Percentiles rank a stretch among this genome's conserved stretches.
phyloP scores from a whole-genome alignment of 768 basidiomycete species.

The Mycena metata region DNA sequence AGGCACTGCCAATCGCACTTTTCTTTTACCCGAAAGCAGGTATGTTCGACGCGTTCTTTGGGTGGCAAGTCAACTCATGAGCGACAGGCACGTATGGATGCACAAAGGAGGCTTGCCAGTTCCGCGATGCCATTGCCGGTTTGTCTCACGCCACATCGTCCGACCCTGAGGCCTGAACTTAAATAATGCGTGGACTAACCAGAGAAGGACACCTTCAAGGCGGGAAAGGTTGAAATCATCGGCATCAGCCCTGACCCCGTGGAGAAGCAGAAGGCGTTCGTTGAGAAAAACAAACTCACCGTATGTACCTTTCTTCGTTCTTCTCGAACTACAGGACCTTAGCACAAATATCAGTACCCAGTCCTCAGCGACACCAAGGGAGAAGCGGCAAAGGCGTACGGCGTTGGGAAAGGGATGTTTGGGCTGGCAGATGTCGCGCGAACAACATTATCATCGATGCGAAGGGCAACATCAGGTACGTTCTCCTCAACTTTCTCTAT shows the following conservation, averaged over 20 bases:
- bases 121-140: constrained; percentile 84
- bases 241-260: constrained; percentile 83
- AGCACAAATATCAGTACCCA: constrained; percentile 68
- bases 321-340: background rate
- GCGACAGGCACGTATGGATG: constrained; percentile 77
- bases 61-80: background rate
- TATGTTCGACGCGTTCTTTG: constrained; percentile 39
- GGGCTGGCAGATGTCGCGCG: constrained; percentile 73
- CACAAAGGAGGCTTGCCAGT: constrained; percentile 85
- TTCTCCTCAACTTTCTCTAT: constrained; percentile 17
- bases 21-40: constrained; percentile 87
- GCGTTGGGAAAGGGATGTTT: constrained; percentile 75
- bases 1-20: constrained; percentile 72
- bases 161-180: too few relatives aligned
- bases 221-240: constrained; percentile 73
- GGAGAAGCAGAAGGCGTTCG: constrained; percentile 80
- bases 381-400: constrained; percentile 72
- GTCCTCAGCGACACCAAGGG: constrained; percentile 81
- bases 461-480: constrained; percentile 75
- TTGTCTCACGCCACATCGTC: constrained; percentile 36
- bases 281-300: constrained; percentile 75
- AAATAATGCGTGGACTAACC: constrained; percentile 1
- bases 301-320: constrained; percentile 52
- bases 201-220: constrained; percentile 78
- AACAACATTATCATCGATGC: constrained; percentile 84